phyloP scores from a whole-genome alignment of 305 asterid genomes.

The Ajuga reptans region DNA sequence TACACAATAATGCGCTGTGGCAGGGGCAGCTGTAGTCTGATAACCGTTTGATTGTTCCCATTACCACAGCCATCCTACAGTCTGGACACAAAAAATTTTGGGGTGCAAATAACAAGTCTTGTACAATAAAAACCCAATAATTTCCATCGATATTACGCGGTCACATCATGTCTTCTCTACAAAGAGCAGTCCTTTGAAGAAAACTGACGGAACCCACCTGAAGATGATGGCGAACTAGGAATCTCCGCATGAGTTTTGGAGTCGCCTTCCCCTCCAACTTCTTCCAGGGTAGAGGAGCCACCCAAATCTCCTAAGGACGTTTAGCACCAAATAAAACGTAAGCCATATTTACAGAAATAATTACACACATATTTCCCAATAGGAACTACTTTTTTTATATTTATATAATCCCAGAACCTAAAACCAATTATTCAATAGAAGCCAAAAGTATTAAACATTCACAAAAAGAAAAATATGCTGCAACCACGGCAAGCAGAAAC shows the following conservation, averaged over 20 bases:
- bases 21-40: slow-evolving; percentile 67
- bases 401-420: neutral
- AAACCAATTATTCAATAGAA: neutral
- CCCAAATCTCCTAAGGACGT: slow-evolving; percentile 60
- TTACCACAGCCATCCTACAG: slow-evolving; percentile 92
- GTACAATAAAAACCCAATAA: slow-evolving; percentile 58
- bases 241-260: slow-evolving; percentile 58
- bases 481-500: neutral
- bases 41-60: slow-evolving; percentile 79
- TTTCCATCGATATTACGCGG: slow-evolving; percentile 77
- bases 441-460: slow-evolving; percentile 1
- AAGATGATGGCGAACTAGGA: slow-evolving; percentile 84
- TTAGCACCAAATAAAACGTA: slow-evolving; percentile 16
- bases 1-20: slow-evolving; percentile 78
- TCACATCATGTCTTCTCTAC: slow-evolving; percentile 98
- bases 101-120: slow-evolving; percentile 69
- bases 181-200: slow-evolving; percentile 99
- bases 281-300: slow-evolving; percentile 58
- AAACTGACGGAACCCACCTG: slow-evolving; percentile 99
- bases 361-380: neutral
- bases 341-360: neutral
- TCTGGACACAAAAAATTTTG: slow-evolving; percentile 60
- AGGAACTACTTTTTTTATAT: neutral
- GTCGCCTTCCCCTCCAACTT: slow-evolving; percentile 67
- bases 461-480: neutral